Percentiles rank a stretch among this genome's conserved stretches.
These are phyloP conservation scores for Diaporthe australafricana DNA, from an alignment of 2,329 filamentous ascomycete genomes.

Conservation along the genomic window DNA sequence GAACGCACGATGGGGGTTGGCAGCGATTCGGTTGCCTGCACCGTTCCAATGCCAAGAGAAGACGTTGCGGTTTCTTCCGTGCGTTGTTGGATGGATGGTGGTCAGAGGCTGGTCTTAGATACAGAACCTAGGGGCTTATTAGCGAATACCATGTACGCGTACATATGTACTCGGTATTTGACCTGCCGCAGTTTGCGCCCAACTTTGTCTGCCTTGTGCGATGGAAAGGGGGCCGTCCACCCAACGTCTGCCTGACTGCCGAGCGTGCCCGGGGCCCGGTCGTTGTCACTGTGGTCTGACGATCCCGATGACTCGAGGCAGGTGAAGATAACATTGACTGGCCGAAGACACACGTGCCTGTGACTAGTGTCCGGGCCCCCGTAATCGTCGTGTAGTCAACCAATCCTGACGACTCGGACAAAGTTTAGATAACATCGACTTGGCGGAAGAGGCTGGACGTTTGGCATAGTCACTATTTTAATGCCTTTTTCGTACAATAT, in stretches of 20 bases:
- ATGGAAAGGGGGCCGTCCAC: background rate
- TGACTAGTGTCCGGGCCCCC: background rate
- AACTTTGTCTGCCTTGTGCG: too few relatives aligned
- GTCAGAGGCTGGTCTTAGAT: background rate
- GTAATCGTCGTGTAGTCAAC: background rate
- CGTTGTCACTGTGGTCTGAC: background rate
- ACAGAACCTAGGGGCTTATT: background rate
- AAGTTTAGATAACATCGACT: conserved; percentile 18
- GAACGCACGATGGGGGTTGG: too few relatives aligned
- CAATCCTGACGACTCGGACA: conserved; percentile 12
- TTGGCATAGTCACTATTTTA: background rate
- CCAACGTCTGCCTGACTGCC: background rate
- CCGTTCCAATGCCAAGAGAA: conserved; percentile 11
- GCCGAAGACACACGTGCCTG: conserved; percentile 1
- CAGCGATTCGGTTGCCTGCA: background rate
- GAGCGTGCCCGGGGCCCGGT: background rate
- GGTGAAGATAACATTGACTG: conserved; percentile 3
- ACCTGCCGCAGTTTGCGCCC: background rate
- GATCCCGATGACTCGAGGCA: background rate
- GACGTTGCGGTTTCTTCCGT: background rate
- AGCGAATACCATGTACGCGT: conserved; percentile 6
- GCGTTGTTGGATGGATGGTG: background rate
- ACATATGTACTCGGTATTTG: background rate
- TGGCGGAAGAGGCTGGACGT: background rate
- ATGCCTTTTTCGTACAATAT: background rate